phyloP scores from a whole-genome alignment of 441 rosid genomes.

The Capsella rubella region DNA sequence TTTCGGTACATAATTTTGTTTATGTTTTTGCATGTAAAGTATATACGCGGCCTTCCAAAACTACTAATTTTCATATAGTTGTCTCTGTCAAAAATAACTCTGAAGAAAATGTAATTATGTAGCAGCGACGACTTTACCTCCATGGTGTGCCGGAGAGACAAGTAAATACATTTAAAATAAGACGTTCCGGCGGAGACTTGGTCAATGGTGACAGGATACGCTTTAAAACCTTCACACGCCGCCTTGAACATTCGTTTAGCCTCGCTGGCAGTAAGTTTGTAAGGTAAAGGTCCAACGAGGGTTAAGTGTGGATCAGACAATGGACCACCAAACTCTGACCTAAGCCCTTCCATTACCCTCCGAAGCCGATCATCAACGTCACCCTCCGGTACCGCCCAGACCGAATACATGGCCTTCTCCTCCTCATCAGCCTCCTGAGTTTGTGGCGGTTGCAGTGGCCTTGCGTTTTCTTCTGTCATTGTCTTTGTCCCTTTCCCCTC shows the following conservation, averaged over 20 bases:
- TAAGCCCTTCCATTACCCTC: slow-evolving; percentile 66
- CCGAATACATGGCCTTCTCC: slow-evolving; percentile 57
- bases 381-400: slow-evolving; percentile 77
- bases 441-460: slow-evolving; percentile 32
- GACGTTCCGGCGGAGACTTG: slow-evolving; percentile 67
- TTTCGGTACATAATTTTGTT: background rate
- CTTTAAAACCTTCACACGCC: slow-evolving; percentile 65
- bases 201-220: slow-evolving; percentile 60
- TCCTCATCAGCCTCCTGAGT: slow-evolving; percentile 32
- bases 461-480: slow-evolving; percentile 34
- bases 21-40: background rate
- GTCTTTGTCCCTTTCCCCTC: background rate
- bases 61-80: background rate
- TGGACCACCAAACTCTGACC: slow-evolving; percentile 84
- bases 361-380: slow-evolving; percentile 53
- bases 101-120: background rate
- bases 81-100: background rate
- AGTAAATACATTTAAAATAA: slow-evolving; percentile 68
- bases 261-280: slow-evolving; percentile 59
- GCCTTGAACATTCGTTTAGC: slow-evolving; percentile 62
- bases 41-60: background rate
- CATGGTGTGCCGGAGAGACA: slow-evolving; percentile 64
- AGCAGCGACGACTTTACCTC: slow-evolving; percentile 51
- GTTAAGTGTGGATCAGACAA: slow-evolving; percentile 77
- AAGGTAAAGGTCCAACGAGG: slow-evolving; percentile 61